Percentiles rank a stretch among this genome's conserved stretches.
phyloP scores from a whole-genome alignment of 768 basidiomycete genomes.

The Gloeophyllum trabeum region DNA sequence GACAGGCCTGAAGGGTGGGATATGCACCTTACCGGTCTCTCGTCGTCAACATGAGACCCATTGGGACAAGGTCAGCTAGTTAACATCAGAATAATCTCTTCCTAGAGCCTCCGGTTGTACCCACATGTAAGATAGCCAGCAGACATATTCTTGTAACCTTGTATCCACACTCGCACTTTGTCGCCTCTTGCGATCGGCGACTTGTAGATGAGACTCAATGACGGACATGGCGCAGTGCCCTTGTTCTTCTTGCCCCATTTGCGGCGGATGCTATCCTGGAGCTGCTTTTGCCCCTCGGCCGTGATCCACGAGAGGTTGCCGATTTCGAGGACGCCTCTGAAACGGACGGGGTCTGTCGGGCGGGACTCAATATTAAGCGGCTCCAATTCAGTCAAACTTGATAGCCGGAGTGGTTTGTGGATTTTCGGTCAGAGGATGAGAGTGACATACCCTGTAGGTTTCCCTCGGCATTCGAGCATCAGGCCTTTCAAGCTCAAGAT shows the following conservation, averaged over 20 bases:
- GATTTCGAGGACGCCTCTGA: conserved; percentile 42
- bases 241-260: conserved; percentile 20
- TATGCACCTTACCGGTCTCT: conserved; percentile 16
- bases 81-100: neutral
- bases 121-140: conserved; percentile 30
- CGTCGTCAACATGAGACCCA: conserved; percentile 21
- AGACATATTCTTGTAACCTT: conserved; percentile 26
- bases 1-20: neutral
- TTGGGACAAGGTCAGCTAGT: conserved; percentile 16
- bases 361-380: neutral
- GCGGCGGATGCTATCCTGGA: conserved; percentile 33
- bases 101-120: conserved; percentile 3
- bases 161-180: conserved; percentile 28
- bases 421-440: neutral
- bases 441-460: neutral
- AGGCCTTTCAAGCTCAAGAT: neutral
- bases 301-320: conserved; percentile 37
- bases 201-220: conserved; percentile 16
- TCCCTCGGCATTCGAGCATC: neutral
- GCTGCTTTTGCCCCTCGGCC: conserved; percentile 23
- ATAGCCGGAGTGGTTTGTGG: neutral
- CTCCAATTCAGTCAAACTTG: neutral
- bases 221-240: no score
- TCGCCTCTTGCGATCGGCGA: conserved; percentile 20
- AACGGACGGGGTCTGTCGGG: conserved; percentile 20